Evolutionary conservation across 108 stramenopile species (phyloP), one percentile per base, ranked within the genome.

Genomic region (Nitzschia sp.): DNA sequence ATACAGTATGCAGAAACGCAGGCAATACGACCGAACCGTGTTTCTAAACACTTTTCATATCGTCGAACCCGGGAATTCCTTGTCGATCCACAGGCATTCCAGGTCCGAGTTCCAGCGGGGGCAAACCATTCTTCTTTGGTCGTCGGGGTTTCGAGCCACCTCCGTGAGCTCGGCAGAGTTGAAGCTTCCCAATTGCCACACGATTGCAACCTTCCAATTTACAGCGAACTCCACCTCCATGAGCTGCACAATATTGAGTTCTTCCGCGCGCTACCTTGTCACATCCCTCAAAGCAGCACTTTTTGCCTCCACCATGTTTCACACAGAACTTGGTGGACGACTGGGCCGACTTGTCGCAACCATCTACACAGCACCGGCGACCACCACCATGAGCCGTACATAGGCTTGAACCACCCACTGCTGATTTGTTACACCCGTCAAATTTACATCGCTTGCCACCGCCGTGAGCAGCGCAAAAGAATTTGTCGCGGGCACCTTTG

Each of bases 341-440:
- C 69, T 96, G 96, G 19, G 98, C 98, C 25, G 93, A 93, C 77
- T 97, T 96, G 71, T 86, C 87, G 57, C 92, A 95, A 24, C 90
- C 95, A 15, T 78, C 79, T 10, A 94, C 86, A 62, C 80, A 71
- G 70, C 98, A 97, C 17, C 97, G 90, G 58, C 89, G 83, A 26
- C 98, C 98, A 51, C 98, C 97, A 17, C 98, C 98, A 67, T 99
- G 98, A 54, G 91, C 86, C 0, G 96, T 97, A 70, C 98, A 99
- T 21, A 94, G 76, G 24, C 77, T 82, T 15, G 95, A 94, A 38
- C 96, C 98, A 24, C 98, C 98, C 6, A 97, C 96, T 10, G 98
- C 98, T 19, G 94, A 93, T 80, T 99, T 99, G 46, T 59, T 77
- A 75, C 98, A 99, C 38, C 93, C 96, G n/a, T 83, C 71, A 19